Base-by-base conservation (phyloP, 2,329 filamentous ascomycete genomes). In the Trichoderma koningii region DNA sequence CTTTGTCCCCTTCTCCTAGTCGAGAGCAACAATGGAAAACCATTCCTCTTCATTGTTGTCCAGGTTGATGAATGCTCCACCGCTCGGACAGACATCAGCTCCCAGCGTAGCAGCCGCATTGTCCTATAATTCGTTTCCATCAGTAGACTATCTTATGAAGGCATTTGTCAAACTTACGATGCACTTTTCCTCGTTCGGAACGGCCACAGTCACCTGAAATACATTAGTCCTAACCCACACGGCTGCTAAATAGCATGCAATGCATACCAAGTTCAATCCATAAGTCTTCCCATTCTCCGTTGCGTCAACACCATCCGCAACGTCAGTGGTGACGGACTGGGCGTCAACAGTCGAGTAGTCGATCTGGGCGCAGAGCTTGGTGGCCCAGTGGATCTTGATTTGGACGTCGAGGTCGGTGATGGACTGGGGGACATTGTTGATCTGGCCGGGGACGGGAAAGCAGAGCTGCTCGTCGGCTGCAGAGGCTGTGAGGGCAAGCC, bases 321-420 rank as follows among this genome's bases (percentile, higher is more conserved):
- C 1, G 23, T 42, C 38, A 26, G 53, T 56, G 38, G 53, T 56
- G n/a, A 56, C 21, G n/a, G 53, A 42, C 21, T 56, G 38, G 5
- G 53, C 38, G 3, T 44, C 53, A 44, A 42, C 38, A 12, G 21
- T 6, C 6, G 53, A 44, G 53, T 19, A 56, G 38, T 42, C 6
- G 23, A 56, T 26, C 21, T 56, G 21, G 1, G 53, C 42, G 21
- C 53, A 56, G 14, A 56, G 53, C 21, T 56, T 42, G 1, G 38
- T 44, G 14, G 53, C 38, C 53, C 53, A 56, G 38, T 56, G 23
- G 7, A 56, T n/a, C 53, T 56, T 56, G 19, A 44, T 21, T 44
- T 26, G 38, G 23, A 10, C 53, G 17, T 56, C 38, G 9, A 56
- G 34, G 28, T 44, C 53, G 14, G 38, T 42, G 53, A 56, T 56